These are phyloP conservation scores for Aristolochia californica DNA, from an alignment of 164 flowering plant species.

Conservation along the genomic window DNA sequence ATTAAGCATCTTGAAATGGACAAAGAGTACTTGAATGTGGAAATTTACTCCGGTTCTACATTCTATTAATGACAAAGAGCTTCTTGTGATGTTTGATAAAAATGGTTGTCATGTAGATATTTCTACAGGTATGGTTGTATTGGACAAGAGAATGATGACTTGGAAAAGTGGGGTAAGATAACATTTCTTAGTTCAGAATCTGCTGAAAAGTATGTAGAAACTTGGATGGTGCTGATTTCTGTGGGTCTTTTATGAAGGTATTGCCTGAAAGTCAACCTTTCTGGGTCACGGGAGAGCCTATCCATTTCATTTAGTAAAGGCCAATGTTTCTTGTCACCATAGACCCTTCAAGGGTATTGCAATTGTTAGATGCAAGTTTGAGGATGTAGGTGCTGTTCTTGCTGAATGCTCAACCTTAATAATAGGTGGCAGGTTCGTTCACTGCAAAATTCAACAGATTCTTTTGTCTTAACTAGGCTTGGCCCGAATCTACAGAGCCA, in stretches of 20 bases:
- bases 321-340: constrained; percentile 80
- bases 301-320: constrained; percentile 60
- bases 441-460: constrained; percentile 26
- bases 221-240: constrained; percentile 30
- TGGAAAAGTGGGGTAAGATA: constrained; percentile 62
- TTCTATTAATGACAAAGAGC: constrained; percentile 56
- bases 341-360: constrained; percentile 63
- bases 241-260: constrained; percentile 42
- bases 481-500: constrained; percentile 47
- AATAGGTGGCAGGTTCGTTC: constrained; percentile 43
- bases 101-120: constrained; percentile 39
- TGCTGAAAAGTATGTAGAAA: constrained; percentile 45
- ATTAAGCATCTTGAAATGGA: constrained; percentile 82
- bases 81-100: constrained; percentile 53
- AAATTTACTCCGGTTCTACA: constrained; percentile 36
- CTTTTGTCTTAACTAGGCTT: constrained; percentile 40
- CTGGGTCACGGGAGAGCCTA: constrained; percentile 37
- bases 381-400: constrained; percentile 37
- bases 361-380: constrained; percentile 40
- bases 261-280: constrained; percentile 29
- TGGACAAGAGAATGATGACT: constrained; percentile 40
- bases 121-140: constrained; percentile 32
- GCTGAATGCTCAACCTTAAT: constrained; percentile 29
- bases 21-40: constrained; percentile 54
- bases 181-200: constrained; percentile 74